Evolutionary conservation across 805 yeast genomes (phyloP).

Genomic region (Candida lessepsii): DNA sequence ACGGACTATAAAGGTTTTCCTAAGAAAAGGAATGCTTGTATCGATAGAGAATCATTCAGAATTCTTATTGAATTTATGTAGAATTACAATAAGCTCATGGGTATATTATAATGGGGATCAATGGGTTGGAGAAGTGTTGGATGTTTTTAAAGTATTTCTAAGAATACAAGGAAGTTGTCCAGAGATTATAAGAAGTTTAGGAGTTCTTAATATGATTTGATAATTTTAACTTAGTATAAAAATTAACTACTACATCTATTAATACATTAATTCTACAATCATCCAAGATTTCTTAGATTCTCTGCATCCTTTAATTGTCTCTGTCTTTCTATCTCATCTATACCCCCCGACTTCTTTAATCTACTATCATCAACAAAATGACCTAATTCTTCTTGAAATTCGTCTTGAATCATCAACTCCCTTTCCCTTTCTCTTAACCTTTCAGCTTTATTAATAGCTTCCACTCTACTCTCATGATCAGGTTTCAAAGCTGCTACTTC

Average conservation of each 20-base stretch:
- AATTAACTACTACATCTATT: background rate
- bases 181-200: conserved; percentile 6
- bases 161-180: background rate
- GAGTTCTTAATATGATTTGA: background rate
- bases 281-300: conserved; percentile 46
- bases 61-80: conserved; percentile 9
- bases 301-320: conserved; percentile 69
- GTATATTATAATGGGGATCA: conserved; percentile 3
- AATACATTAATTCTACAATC: background rate
- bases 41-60: conserved; percentile 6
- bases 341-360: conserved; percentile 82
- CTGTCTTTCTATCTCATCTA: conserved; percentile 76
- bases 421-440: conserved; percentile 71
- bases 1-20: background rate
- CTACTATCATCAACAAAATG: conserved; percentile 77
- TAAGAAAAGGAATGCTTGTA: conserved; percentile 3
- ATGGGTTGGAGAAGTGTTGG: conserved; percentile 7
- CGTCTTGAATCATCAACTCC: conserved; percentile 52
- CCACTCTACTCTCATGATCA: conserved; percentile 78
- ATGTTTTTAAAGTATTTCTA: conserved; percentile 1
- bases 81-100: conserved; percentile 12
- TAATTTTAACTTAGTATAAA: background rate
- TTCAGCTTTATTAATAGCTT: conserved; percentile 88
- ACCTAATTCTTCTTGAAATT: conserved; percentile 82
- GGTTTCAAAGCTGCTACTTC: conserved; percentile 82